Conservation (phyloP, 805 yeast species). For the Maudiozyma pseudohumilis region DNA sequence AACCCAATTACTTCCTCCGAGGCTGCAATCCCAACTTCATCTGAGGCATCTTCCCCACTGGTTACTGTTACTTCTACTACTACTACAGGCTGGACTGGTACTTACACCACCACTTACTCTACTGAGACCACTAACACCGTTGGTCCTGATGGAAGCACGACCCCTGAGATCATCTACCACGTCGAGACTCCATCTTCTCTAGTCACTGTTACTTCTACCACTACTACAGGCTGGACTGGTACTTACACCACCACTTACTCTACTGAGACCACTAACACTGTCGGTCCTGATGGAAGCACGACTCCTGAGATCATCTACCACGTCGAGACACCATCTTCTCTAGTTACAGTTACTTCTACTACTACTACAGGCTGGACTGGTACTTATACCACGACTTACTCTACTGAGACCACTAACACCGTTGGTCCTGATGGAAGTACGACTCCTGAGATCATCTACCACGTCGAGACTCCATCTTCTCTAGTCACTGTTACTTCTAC, state of each 20-base stretch:
- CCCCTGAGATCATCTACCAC: conserved; percentile 9
- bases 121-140: conserved; percentile 10
- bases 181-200: conserved; percentile 9
- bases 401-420: conserved; percentile 9
- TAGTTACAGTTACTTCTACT: conserved; percentile 1
- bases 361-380: conserved; percentile 15
- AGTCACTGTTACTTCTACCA: conserved; percentile 3
- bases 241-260: conserved; percentile 9
- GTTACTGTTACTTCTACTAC: conserved; percentile 7
- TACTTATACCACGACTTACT: conserved; percentile 11
- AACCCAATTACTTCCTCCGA: background rate
- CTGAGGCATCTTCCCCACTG: background rate
- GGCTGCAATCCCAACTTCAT: no score
- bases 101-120: conserved; percentile 10
- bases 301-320: conserved; percentile 6
- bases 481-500: conserved; percentile 1
- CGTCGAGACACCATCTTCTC: conserved; percentile 10
- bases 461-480: conserved; percentile 13
- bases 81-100: conserved; percentile 12
- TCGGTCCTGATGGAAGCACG: conserved; percentile 1
- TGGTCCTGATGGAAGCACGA: conserved; percentile 5
- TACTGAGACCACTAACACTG: conserved; percentile 6
- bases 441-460: conserved; percentile 10
- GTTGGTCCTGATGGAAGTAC: conserved; percentile 6
- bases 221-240: conserved; percentile 11